phyloP scores from a whole-genome alignment of 2,329 filamentous ascomycete genomes.

The Fusarium sarcochroum region DNA sequence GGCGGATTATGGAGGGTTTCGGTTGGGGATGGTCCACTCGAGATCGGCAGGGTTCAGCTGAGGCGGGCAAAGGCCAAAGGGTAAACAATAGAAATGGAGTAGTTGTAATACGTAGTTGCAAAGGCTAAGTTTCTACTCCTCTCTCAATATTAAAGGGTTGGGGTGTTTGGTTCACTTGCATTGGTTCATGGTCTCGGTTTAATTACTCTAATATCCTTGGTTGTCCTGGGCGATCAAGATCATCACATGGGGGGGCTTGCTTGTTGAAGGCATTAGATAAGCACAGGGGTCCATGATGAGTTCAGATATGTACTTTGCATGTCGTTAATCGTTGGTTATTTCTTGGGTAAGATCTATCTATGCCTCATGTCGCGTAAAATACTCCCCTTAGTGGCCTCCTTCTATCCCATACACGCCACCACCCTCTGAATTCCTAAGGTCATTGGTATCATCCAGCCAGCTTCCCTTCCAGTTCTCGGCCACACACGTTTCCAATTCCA shows the following conservation, averaged over 20 bases:
- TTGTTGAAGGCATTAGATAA: background rate
- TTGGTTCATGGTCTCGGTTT: constrained; percentile 7
- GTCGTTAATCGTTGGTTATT: constrained; percentile 15
- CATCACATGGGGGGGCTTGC: background rate
- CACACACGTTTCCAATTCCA: background rate
- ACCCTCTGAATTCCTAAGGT: constrained; percentile 10
- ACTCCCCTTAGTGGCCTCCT: constrained; percentile 16
- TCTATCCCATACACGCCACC: constrained; percentile 22
- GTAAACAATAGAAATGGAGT: background rate
- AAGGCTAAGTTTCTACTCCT: background rate
- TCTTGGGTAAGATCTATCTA: constrained; percentile 17
- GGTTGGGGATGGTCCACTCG: constrained; percentile 18
- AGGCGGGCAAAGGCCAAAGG: background rate
- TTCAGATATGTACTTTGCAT: background rate
- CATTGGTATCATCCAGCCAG: constrained; percentile 35
- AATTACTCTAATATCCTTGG: constrained; percentile 8
- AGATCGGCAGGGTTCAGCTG: constrained; percentile 37
- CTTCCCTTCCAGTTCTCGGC: background rate
- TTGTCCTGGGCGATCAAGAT: constrained; percentile 15
- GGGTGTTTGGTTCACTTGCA: background rate
- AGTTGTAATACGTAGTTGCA: background rate
- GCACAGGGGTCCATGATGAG: background rate
- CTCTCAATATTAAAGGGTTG: background rate
- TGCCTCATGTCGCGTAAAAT: constrained; percentile 19
- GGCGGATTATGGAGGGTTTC: constrained; percentile 23